Evolutionary conservation across 164 flowering plant species (phyloP), one percentile per base, ranked within the genome.

Genomic region (Euptelea pleiosperma): DNA sequence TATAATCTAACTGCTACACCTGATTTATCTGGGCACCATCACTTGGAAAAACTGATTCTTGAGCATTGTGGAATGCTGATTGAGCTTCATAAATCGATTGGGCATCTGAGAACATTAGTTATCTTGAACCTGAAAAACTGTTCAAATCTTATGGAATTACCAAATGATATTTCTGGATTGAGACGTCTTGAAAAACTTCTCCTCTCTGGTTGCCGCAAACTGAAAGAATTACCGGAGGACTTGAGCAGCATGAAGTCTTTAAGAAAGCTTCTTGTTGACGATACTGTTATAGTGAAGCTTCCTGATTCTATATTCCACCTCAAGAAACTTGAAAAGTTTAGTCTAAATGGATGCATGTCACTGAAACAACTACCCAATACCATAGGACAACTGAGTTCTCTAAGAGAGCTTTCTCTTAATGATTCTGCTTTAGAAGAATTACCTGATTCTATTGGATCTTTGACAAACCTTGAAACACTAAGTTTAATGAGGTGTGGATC

Each of bases 111-210:
- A 22, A 19, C 65, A 0, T 58, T 81, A 46, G 43, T 56, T 28
- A 54, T 70, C 50, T 65, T 78, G 68, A 68, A 77, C 69, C 53
- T 82, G 29, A 51, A 22, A 51, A 52, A 37, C 4, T 82, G 86
- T 61, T 1, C 36, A 2, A 77, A 63, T 49, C 74, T 82, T 19
- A 40, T 60, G 52, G 64, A 75, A 33, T 63, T 82, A 34, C 77
- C 78, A 21, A 60, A 36, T 46, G 77, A 81, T 61, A 72, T 78
- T 30, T 74, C 81, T 15, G 82, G 82, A 22, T 54, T 78, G 55
- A 73, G 68, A 61, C 1, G 22, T 39, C 82, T 81, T 47, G 70
- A 75, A 56, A 56, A 4, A 12, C 74, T 78, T 33, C 40, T 57
- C 45, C 77, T 82, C 48, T 73, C 80, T 43, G 68, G 67, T 30